Conservation (phyloP, 1,284 basidiomycete species). For the Phlebopus sp. region DNA sequence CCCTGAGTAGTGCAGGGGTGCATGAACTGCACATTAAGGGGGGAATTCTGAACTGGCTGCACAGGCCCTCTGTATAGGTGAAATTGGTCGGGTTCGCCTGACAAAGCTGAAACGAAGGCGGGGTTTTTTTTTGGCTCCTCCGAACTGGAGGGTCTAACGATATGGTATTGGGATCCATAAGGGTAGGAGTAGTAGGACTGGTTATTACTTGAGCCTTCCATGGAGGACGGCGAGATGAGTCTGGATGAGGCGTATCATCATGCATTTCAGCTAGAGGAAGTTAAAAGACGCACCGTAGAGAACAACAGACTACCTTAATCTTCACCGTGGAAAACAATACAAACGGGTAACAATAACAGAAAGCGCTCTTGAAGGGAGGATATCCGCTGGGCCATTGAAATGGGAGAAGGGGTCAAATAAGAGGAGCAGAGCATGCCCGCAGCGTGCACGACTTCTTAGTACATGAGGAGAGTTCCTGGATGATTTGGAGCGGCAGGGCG, state of each 20-base stretch:
- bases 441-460: constrained; percentile 18
- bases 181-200: constrained; percentile 14
- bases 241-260: constrained; percentile 14
- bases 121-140: constrained; percentile 17
- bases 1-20: constrained; percentile 23
- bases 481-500: constrained; percentile 19
- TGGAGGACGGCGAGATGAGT: constrained; percentile 8
- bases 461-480: constrained; percentile 28
- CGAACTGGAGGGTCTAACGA: constrained; percentile 12
- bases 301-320: constrained; percentile 12
- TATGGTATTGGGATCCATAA: constrained; percentile 8
- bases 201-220: constrained; percentile 20
- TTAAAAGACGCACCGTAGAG: constrained; percentile 22
- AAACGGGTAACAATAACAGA: constrained; percentile 13
- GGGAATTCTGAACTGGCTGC: constrained; percentile 24
- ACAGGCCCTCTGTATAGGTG: constrained; percentile 18
- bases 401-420: constrained; percentile 25
- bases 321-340: constrained; percentile 33
- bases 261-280: constrained; percentile 9
- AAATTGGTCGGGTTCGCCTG: constrained; percentile 11
- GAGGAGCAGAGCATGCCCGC: constrained; percentile 24
- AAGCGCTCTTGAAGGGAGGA: constrained; percentile 1
- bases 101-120: constrained; percentile 18
- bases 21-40: constrained; percentile 30
- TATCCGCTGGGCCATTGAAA: constrained; percentile 3